Evolutionary conservation across 2,329 filamentous ascomycete species (phyloP).

Genomic region (Grosmannia huntii): DNA sequence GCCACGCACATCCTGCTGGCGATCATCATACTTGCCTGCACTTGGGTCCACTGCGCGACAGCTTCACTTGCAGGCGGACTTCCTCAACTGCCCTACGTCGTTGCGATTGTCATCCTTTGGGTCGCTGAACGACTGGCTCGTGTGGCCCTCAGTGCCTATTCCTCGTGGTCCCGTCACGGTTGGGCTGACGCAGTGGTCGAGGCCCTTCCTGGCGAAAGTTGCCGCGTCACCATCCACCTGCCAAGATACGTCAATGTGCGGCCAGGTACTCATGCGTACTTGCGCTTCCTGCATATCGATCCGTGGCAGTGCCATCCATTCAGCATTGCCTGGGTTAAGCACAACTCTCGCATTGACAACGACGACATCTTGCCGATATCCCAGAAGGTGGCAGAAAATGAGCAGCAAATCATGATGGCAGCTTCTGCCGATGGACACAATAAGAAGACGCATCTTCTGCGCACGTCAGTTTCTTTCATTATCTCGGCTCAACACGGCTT

Average conservation of each 20-base stretch:
- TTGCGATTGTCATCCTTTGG: conserved; percentile 68
- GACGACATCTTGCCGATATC: conserved; percentile 19
- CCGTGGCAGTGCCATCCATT: conserved; percentile 68
- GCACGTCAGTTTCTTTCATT: conserved; percentile 60
- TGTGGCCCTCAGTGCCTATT: conserved; percentile 48
- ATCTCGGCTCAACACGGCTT: conserved; percentile 81
- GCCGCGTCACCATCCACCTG: conserved; percentile 56
- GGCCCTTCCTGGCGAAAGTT: conserved; percentile 55
- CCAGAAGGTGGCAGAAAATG: conserved; percentile 21
- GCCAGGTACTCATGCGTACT: conserved; percentile 63
- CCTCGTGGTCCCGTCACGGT: conserved; percentile 47
- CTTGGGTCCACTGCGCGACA: conserved; percentile 66
- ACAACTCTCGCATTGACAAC: conserved; percentile 26
- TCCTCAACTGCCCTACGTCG: conserved; percentile 61
- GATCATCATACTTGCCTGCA: conserved; percentile 51
- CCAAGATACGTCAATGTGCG: conserved; percentile 52
- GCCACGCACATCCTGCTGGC: conserved; percentile 72
- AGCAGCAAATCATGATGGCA: conserved; percentile 10
- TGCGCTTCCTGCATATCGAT: conserved; percentile 54
- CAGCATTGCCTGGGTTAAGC: conserved; percentile 62
- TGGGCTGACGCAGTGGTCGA: conserved; percentile 55
- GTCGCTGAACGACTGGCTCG: conserved; percentile 49
- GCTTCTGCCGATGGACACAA: neutral
- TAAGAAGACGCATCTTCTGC: conserved; percentile 24
- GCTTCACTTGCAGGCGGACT: conserved; percentile 52